These are phyloP conservation scores for Ramaria sp. DNA, from an alignment of 768 basidiomycete species.

Conservation along the genomic window DNA sequence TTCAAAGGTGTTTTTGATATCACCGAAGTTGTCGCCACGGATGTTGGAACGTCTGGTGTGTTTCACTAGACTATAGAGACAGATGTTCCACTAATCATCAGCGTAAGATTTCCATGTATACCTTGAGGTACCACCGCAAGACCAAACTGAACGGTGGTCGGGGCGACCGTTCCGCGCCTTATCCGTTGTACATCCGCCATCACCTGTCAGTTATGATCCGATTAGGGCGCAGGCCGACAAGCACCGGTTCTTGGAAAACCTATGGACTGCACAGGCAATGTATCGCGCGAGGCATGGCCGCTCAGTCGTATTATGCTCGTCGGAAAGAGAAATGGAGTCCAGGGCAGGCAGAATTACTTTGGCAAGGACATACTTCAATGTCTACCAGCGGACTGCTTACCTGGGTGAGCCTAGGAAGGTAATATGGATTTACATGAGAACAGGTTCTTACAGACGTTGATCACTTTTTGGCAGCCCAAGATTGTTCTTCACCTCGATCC, in stretches of 20 bases:
- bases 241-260: slow-evolving; percentile 72
- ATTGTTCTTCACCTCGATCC: slow-evolving; percentile 82
- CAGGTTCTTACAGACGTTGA: not conserved
- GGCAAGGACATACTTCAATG: slow-evolving; percentile 81
- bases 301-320: slow-evolving; percentile 58
- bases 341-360: slow-evolving; percentile 48
- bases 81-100: slow-evolving; percentile 8
- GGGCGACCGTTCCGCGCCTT: slow-evolving; percentile 76
- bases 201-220: slow-evolving; percentile 56
- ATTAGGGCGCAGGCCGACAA: slow-evolving; percentile 56
- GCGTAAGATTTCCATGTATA: slow-evolving; percentile 72
- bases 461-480: slow-evolving; percentile 49
- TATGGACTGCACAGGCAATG: slow-evolving; percentile 82
- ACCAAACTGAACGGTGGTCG: slow-evolving; percentile 80
- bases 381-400: slow-evolving; percentile 76
- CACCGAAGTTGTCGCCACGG: slow-evolving; percentile 73
- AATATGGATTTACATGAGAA: not conserved
- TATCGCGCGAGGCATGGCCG: slow-evolving; percentile 65
- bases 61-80: slow-evolving; percentile 6
- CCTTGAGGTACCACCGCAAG: slow-evolving; percentile 71
- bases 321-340: slow-evolving; percentile 69
- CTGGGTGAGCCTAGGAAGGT: slow-evolving; percentile 76
- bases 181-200: slow-evolving; percentile 68
- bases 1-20: slow-evolving; percentile 83
- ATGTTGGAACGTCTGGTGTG: slow-evolving; percentile 23